phyloP scores from a whole-genome alignment of 2,329 filamentous ascomycete species.

The Hortaea werneckii region DNA sequence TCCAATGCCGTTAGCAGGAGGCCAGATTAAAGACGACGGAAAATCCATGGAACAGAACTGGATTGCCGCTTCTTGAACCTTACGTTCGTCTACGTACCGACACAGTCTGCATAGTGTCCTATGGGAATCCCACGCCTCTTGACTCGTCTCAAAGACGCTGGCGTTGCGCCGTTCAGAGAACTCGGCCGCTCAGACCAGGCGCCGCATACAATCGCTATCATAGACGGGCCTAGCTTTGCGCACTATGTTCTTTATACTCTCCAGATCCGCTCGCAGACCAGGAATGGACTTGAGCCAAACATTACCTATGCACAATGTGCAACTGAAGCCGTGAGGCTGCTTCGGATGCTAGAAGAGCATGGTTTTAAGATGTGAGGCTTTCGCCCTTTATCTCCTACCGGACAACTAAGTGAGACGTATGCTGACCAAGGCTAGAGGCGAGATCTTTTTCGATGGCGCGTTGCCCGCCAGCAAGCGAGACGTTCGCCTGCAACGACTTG shows the following conservation, averaged over 20 bases:
- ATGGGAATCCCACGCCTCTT: constrained; percentile 19
- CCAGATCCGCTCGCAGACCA: constrained; percentile 4
- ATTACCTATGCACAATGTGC: constrained; percentile 52
- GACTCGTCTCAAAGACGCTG: constrained; percentile 10
- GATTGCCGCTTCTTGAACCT: no score
- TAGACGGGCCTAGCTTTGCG: constrained; percentile 73
- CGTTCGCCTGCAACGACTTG: constrained; percentile 52
- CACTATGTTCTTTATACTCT: constrained; percentile 54
- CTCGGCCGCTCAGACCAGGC: constrained; percentile 2
- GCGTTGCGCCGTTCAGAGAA: neutral
- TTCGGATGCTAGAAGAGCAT: constrained; percentile 47
- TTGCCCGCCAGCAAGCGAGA: constrained; percentile 58
- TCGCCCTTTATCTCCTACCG: no score
- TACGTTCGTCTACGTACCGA: no score
- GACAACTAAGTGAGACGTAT: no score
- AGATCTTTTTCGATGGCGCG: constrained; percentile 78
- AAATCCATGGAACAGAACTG: no score
- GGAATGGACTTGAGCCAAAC: neutral
- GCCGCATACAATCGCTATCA: constrained; percentile 32
- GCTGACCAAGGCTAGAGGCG: constrained; percentile 37
- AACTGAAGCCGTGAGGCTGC: constrained; percentile 48
- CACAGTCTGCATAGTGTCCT: no score
- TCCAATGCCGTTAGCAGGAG: no score
- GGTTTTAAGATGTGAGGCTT: constrained; percentile 52
- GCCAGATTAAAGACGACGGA: no score